Percentiles rank a stretch among this genome's conserved stretches.
These are phyloP conservation scores for Scutellaria barbata DNA, from an alignment of 257 asterid genomes.

Conservation along the genomic window DNA sequence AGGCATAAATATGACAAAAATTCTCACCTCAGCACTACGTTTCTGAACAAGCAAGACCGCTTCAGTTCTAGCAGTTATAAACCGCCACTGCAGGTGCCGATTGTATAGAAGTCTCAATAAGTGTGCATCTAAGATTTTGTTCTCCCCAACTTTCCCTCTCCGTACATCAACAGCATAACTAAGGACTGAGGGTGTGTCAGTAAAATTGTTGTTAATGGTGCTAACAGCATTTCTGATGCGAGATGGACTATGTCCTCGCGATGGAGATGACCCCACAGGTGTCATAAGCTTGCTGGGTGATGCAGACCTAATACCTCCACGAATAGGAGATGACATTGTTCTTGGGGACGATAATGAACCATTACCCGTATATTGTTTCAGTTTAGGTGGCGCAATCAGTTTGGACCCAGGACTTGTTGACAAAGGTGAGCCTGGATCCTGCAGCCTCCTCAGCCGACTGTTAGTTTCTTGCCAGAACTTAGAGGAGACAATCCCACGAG, in stretches of 20 bases:
- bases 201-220: constrained; percentile 65
- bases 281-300: constrained; percentile 74
- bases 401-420: constrained; percentile 71
- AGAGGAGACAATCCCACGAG: constrained; percentile 75
- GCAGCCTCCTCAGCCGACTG: constrained; percentile 82
- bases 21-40: constrained; percentile 77
- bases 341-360: constrained; percentile 63
- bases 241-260: constrained; percentile 76
- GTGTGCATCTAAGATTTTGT: constrained; percentile 80
- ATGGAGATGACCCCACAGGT: constrained; percentile 70
- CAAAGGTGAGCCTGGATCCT: constrained; percentile 82
- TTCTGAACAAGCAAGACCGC: constrained; percentile 71
- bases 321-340: constrained; percentile 75
- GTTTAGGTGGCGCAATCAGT: constrained; percentile 58
- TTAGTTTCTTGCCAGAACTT: constrained; percentile 98
- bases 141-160: constrained; percentile 94
- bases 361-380: constrained; percentile 63
- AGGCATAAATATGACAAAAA: neutral
- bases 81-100: constrained; percentile 93
- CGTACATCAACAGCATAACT: constrained; percentile 91
- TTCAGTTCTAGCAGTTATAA: constrained; percentile 81
- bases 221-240: constrained; percentile 82
- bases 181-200: constrained; percentile 89
- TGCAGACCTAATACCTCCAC: constrained; percentile 68
- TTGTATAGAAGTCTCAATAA: constrained; percentile 84